Conservation (phyloP, 2,329 filamentous ascomycete species). For the Dothistroma pini region DNA sequence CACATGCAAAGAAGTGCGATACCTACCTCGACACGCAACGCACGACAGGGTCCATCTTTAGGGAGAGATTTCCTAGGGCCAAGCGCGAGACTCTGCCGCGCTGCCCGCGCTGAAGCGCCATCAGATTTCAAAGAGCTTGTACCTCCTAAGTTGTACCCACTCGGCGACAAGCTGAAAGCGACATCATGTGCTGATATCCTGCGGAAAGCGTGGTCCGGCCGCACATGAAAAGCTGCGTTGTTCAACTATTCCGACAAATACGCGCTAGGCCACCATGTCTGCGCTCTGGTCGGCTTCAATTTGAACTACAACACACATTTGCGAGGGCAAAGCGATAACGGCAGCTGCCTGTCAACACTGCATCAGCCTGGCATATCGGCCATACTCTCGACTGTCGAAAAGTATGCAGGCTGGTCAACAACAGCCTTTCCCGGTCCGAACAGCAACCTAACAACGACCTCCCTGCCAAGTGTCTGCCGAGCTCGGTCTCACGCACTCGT, state of each 20-base stretch:
- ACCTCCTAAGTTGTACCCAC: neutral
- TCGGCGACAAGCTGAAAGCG: neutral
- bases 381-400: neutral
- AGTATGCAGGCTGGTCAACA: constrained; percentile 13
- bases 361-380: constrained; percentile 9
- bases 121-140: neutral
- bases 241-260: neutral
- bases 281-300: constrained; percentile 8
- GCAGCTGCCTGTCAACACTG: constrained; percentile 11
- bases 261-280: constrained; percentile 16
- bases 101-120: too few species aligned
- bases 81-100: too few species aligned
- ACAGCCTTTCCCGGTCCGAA: constrained; percentile 6
- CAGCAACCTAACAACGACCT: constrained; percentile 12
- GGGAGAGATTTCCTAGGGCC: too few species aligned
- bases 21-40: too few species aligned
- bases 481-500: constrained; percentile 1
- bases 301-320: constrained; percentile 15
- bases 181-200: neutral
- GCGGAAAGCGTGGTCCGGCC: neutral
- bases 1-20: neutral
- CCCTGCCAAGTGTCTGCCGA: constrained; percentile 9
- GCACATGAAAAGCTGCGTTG: neutral
- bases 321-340: constrained; percentile 12
- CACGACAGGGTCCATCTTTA: too few species aligned